These are phyloP conservation scores for Fusarium sp. DNA, from an alignment of 2,329 filamentous ascomycete genomes.

Conservation along the genomic window DNA sequence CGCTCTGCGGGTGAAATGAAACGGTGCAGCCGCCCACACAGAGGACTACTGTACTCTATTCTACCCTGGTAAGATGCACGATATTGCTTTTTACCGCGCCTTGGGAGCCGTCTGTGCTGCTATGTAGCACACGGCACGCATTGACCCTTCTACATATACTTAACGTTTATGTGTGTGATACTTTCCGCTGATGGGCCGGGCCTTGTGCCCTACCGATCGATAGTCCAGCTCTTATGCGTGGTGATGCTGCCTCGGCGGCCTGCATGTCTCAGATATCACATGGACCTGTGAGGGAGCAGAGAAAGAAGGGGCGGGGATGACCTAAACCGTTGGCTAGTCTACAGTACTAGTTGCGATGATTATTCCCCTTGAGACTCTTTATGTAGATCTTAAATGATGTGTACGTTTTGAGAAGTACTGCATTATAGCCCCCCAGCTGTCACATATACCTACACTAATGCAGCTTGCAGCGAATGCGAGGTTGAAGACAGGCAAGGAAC, in stretches of 20 bases:
- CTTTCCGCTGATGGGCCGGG: conserved; percentile 30
- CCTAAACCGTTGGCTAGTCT: conserved; percentile 23
- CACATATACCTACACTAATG: conserved; percentile 23
- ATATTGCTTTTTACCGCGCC: conserved; percentile 35
- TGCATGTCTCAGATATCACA: conserved; percentile 47
- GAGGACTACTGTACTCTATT: not conserved
- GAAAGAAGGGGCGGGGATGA: conserved; percentile 16
- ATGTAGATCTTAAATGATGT: conserved; percentile 35
- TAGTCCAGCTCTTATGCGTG: conserved; percentile 22
- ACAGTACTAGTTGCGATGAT: conserved; percentile 9
- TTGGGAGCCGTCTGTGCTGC: conserved; percentile 17
- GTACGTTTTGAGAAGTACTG: conserved; percentile 22
- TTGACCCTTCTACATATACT: conserved; percentile 20
- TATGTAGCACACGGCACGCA: conserved; percentile 28
- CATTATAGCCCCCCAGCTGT: conserved; percentile 7
- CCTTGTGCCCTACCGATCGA: conserved; percentile 33
- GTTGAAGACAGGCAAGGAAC: conserved; percentile 29
- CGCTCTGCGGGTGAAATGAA: conserved; percentile 10
- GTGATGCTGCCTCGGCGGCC: conserved; percentile 22
- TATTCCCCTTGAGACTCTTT: conserved; percentile 30
- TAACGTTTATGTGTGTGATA: conserved; percentile 30
- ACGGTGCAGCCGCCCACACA: conserved; percentile 2
- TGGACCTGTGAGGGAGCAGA: conserved; percentile 27
- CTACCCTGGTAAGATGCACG: conserved; percentile 7
- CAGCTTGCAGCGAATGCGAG: conserved; percentile 20